Base-by-base conservation (phyloP, 805 yeast species). In the Suhomyces pyralidae region DNA sequence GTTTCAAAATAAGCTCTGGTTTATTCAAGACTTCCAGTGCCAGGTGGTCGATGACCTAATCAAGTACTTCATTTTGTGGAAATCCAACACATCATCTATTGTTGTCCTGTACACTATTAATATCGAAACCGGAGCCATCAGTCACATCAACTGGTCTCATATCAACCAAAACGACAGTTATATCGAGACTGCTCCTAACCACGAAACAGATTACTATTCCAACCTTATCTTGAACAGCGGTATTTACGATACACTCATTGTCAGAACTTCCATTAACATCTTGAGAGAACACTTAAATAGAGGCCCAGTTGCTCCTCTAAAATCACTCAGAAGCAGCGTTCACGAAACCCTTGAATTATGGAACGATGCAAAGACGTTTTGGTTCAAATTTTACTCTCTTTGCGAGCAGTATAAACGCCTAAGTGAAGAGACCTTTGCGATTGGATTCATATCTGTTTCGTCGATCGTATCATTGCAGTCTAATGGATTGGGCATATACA, bases 371-470 rank as follows among this genome's bases (percentile, higher is more conserved):
- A 42, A 42, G 22, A 77, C 77, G 28, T 84, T 84, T 59, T 85
- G 96, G 88, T 73, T 80, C 32, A 82, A 85, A 54, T 79, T 92
- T 52, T 86, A 84, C 53, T 77, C 88, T 2, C 73, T 91, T 24
- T 85, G 96, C 63, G 81, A 80, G 51, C 97, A 91, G 61, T 74
- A 88, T 50, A 80, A 79, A 53, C 85, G 80, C 53, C 77, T 78
- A 46, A 74, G 83, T 17, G 77, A 79, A 53, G 94, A 88, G 60
- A 77, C 86, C 0, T 73, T 89, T 38, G 71, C 83, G 2, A 38
- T 54, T 7, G 45, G 44, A 5, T 34, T 57, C 9, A 40, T 55
- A 7, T 52, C 55, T 15, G 50, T 54, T 7, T 40, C 50, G 6
- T 50, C 58, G 15, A 52, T 67, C 7, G 52, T 70, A 12, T 52